phyloP scores from a whole-genome alignment of 805 yeast species.

The Candida andamanensis region DNA sequence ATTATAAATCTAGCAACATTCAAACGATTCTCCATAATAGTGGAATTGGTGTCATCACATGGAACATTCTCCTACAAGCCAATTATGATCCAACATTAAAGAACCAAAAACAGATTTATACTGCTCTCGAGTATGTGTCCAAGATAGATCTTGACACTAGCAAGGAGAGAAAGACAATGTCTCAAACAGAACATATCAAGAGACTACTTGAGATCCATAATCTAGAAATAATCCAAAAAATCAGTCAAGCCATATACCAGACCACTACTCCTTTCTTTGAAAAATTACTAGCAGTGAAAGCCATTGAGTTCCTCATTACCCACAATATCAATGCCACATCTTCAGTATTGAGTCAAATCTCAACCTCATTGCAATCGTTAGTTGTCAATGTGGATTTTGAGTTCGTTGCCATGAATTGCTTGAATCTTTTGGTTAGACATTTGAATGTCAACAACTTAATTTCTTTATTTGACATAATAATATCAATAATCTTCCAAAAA shows the following conservation, averaged over 20 bases:
- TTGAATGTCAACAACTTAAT: constrained; percentile 54
- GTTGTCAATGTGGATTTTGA: constrained; percentile 60
- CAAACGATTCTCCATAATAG: constrained; percentile 26
- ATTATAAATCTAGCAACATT: constrained; percentile 29
- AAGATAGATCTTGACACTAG: constrained; percentile 14
- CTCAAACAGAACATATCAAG: constrained; percentile 16
- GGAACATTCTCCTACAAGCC: constrained; percentile 29
- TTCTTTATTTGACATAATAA: constrained; percentile 66
- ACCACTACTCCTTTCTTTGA: constrained; percentile 71
- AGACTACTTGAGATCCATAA: constrained; percentile 49
- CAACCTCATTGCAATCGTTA: constrained; percentile 79
- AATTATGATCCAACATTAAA: constrained; percentile 22
- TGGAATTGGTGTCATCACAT: constrained; percentile 38
- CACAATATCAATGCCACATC: constrained; percentile 49
- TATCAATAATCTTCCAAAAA: constrained; percentile 67
- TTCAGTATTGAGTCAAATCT: constrained; percentile 72
- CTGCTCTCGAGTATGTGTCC: constrained; percentile 41
- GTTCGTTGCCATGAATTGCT: constrained; percentile 57
- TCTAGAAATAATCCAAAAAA: constrained; percentile 70
- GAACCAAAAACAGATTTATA: constrained; percentile 31
- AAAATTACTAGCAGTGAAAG: constrained; percentile 65
- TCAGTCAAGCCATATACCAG: constrained; percentile 72
- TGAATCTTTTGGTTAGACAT: constrained; percentile 57
- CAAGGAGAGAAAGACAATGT: constrained; percentile 6
- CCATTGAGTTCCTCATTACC: constrained; percentile 62